Evolutionary conservation across 805 yeast species (phyloP).

Genomic region (Pichia membranifaciens): DNA sequence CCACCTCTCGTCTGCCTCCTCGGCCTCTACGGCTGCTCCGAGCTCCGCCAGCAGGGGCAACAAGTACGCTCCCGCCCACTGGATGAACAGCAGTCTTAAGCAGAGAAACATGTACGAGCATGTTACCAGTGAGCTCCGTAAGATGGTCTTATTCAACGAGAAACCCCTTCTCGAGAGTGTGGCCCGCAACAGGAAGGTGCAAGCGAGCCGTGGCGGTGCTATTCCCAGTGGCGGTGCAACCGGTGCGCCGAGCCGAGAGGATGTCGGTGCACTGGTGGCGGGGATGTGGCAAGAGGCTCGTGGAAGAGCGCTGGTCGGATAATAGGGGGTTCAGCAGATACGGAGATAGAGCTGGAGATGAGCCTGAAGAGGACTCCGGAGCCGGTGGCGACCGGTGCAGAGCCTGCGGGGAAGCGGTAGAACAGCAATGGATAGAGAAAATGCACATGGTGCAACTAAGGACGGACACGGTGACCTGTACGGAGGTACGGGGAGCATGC

Average conservation of each 20-base stretch:
- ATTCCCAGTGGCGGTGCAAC: background rate
- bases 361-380: no score
- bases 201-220: background rate
- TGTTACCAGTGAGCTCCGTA: slow-evolving; percentile 27
- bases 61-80: background rate
- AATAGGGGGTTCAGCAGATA: no score
- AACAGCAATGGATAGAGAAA: no score
- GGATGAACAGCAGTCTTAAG: slow-evolving; percentile 18
- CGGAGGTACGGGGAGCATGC: no score
- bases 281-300: background rate
- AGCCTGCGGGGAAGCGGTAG: no score
- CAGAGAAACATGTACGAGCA: slow-evolving; percentile 25
- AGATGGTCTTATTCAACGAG: slow-evolving; percentile 22
- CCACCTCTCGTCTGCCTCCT: background rate
- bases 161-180: slow-evolving; percentile 13
- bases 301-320: background rate
- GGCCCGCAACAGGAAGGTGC: background rate
- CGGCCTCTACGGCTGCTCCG: no score
- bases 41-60: background rate
- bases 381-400: no score
- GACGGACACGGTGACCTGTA: no score
- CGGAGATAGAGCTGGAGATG: no score
- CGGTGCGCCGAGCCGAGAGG: background rate
- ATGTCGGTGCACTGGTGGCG: background rate
- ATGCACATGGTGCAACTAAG: no score